Evolutionary conservation across 805 yeast species (phyloP).

Genomic region (Kodamaea restingae): DNA sequence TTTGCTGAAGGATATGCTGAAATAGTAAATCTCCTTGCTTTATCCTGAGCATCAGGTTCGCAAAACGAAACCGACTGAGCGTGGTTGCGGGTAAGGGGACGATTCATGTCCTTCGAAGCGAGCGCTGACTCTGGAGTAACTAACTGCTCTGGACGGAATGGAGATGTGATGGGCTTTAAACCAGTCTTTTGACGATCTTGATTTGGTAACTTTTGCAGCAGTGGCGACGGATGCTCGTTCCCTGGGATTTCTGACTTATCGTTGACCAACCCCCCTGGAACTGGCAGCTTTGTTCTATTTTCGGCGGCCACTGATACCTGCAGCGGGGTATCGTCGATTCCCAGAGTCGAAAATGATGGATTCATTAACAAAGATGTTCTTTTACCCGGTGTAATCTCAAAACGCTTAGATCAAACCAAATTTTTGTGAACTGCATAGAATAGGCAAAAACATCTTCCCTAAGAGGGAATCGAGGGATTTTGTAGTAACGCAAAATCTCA

Average conservation of each 20-base stretch:
- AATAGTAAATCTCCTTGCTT: slow-evolving; percentile 39
- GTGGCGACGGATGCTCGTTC: slow-evolving; percentile 16
- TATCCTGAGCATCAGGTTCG: slow-evolving; percentile 23
- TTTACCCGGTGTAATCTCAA: background rate
- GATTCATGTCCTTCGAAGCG: background rate
- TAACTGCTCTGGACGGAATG: background rate
- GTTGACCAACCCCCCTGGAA: too few species aligned
- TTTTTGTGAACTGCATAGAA: slow-evolving; percentile 1
- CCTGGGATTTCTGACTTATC: too few species aligned
- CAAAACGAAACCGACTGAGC: slow-evolving; percentile 31
- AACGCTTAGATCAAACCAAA: background rate
- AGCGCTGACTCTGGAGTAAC: background rate
- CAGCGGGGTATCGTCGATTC: background rate
- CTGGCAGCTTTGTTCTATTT: background rate
- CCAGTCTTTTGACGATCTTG: slow-evolving; percentile 42
- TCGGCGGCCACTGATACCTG: background rate
- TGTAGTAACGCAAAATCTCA: background rate
- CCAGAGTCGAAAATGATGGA: background rate
- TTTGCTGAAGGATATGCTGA: slow-evolving; percentile 41
- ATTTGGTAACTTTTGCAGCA: slow-evolving; percentile 17
- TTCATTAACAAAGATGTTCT: background rate
- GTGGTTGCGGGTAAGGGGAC: slow-evolving; percentile 3
- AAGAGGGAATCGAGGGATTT: slow-evolving; percentile 1
- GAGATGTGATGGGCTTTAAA: slow-evolving; percentile 19
- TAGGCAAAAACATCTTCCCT: background rate